Conservation (phyloP, 306 rosid genomes). For the Hippophae tibetana region DNA sequence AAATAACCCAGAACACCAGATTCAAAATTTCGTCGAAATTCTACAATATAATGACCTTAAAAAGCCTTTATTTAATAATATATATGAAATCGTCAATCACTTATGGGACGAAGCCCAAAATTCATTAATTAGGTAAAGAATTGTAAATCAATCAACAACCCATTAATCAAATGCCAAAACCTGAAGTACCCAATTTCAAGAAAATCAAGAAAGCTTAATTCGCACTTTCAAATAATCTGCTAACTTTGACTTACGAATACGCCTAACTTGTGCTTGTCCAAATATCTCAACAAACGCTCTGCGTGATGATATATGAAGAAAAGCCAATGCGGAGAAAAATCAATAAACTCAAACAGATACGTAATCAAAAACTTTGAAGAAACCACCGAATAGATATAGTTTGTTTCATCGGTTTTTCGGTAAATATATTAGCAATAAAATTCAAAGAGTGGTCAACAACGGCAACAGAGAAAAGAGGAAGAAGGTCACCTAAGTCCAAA, state of each 20-base stretch:
- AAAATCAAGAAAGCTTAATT: slow-evolving; percentile 11
- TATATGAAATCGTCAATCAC: not conserved
- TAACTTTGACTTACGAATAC: slow-evolving; percentile 15
- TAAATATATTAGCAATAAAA: not conserved
- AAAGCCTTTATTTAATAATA: not conserved
- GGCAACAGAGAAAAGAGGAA: slow-evolving; percentile 17
- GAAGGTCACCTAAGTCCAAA: not conserved
- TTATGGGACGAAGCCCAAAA: slow-evolving; percentile 9
- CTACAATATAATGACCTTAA: not conserved
- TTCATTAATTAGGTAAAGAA: slow-evolving; percentile 1
- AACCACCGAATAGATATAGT: not conserved
- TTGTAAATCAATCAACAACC: slow-evolving; percentile 11
- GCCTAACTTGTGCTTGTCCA: slow-evolving; percentile 10
- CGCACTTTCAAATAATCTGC: not conserved
- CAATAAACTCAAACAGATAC: not conserved
- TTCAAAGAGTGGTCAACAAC: slow-evolving; percentile 30
- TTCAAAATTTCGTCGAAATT: not conserved
- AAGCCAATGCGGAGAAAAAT: slow-evolving; percentile 1
- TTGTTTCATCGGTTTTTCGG: not conserved
- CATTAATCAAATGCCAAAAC: slow-evolving; percentile 5
- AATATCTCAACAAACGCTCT: slow-evolving; percentile 1
- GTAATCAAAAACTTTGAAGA: not conserved
- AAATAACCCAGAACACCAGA: slow-evolving; percentile 16
- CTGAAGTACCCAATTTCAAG: slow-evolving; percentile 2
- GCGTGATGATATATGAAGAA: not conserved